These are phyloP conservation scores for Prunus yedoensis DNA, from an alignment of 331 rosid species.

Conservation along the genomic window DNA sequence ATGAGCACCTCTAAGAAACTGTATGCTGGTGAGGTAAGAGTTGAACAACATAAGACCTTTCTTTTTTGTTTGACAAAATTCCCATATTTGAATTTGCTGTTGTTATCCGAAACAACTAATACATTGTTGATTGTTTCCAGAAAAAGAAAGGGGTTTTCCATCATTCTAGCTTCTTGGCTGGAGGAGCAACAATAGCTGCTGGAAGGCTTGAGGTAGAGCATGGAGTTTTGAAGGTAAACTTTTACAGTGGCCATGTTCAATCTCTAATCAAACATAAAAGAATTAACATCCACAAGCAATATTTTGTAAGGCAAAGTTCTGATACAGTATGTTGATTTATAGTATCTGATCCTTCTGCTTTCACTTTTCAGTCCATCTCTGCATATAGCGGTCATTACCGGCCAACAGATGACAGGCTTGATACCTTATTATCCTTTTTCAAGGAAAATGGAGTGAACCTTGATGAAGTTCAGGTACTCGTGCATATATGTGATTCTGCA, in stretches of 20 bases:
- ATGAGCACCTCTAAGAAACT: constrained; percentile 89
- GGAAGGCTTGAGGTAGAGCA: constrained; percentile 74
- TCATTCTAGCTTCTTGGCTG: constrained; percentile 95
- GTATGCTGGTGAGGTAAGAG: constrained; percentile 82
- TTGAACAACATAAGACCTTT: constrained; percentile 5
- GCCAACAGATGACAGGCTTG: constrained; percentile 75
- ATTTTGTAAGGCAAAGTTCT: not conserved
- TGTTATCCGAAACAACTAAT: constrained; percentile 4
- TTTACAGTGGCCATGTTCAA: not conserved
- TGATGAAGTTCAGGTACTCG: constrained; percentile 70
- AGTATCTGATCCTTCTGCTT: constrained; percentile 30
- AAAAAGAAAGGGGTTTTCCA: constrained; percentile 90
- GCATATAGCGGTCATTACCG: constrained; percentile 96
- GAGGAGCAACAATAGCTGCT: constrained; percentile 89
- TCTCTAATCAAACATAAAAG: not conserved
- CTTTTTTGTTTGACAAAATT: constrained; percentile 1
- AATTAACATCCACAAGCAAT: not conserved
- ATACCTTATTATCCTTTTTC: constrained; percentile 61
- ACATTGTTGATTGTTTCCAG: constrained; percentile 42
- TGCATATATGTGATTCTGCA: not conserved
- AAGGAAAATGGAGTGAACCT: constrained; percentile 67
- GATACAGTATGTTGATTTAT: not conserved
- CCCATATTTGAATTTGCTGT: not conserved
- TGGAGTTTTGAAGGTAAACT: constrained; percentile 74
- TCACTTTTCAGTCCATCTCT: constrained; percentile 72